Base-by-base conservation (phyloP, 495 filamentous ascomycete species). In the Penicillium psychrofluorescens region DNA sequence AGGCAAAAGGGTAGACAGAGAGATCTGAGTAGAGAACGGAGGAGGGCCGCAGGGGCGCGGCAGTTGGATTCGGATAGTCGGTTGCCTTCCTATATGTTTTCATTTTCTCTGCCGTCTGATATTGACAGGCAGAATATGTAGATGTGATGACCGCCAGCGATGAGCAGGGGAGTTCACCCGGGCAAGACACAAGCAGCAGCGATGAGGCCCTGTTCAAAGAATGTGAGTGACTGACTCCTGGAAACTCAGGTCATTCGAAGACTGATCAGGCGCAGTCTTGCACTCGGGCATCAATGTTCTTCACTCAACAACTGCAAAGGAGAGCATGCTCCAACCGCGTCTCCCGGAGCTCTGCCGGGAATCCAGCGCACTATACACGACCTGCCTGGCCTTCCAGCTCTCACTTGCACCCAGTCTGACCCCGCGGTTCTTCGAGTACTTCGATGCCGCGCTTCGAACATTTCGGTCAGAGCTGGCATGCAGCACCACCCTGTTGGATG, bases 321-420 rank as follows among this genome's bases (percentile, higher is more conserved):
- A 53, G 0, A 59, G 42, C 32, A 40, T 63, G 40, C 42, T 68
- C 6, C 39, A 48, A 7, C 40, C 45, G 2, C 51, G 42, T 36
- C 53, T 66, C 7, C 56, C 64, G 1, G 29, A 48, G 31, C 43
- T 68, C 1, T 60, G 61, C 33, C 43, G 45, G 38, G 41, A 64
- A 35, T 64, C 61, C n/a, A 43, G 40, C 15, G 59, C 64, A 2
- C 40, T 68, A 29, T 68, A 61, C 38, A 34, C 38, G 4, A 60
- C 64, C 27, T 68, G 63, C 32, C 38, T 68, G 13, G 56, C 63
- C 8, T 54, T 68, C 7, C 63, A 68, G 35, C 51, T 57, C 4
- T 56, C 61, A 9, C 35, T 64, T 0, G 35, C 41, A 0, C 42
- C 42, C 7, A 41, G 45, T 7, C 30, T 43, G 4, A 54, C 43